These are phyloP conservation scores for Trichopus zeylanicus DNA, from an alignment of 116 monocot genomes.

Conservation along the genomic window DNA sequence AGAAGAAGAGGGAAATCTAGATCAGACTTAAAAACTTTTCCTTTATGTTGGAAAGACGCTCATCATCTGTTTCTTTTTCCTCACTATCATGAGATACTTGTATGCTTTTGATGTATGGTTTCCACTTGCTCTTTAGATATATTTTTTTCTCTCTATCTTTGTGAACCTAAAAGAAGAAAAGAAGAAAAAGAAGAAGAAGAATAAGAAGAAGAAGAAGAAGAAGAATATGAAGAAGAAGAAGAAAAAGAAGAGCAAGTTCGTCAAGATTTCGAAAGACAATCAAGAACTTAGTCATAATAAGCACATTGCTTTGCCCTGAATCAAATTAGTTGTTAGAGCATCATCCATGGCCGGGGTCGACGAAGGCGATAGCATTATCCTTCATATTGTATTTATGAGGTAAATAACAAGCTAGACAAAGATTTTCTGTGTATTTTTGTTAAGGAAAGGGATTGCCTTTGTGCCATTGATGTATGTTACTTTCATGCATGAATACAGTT, in stretches of 20 bases:
- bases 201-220: too few relatives aligned
- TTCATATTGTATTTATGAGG: too few relatives aligned
- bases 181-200: too few relatives aligned
- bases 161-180: neutral
- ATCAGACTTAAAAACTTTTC: neutral
- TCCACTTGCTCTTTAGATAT: neutral
- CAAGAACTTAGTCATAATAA: too few relatives aligned
- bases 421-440: too few relatives aligned
- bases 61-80: neutral
- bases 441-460: too few relatives aligned
- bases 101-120: neutral
- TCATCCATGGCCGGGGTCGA: neutral
- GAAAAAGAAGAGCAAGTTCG: too few relatives aligned
- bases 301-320: too few relatives aligned
- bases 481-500: neutral
- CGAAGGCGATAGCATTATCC: too few relatives aligned
- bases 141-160: neutral
- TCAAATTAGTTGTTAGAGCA: neutral
- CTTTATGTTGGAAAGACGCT: neutral
- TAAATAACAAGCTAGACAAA: too few relatives aligned
- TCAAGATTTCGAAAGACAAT: too few relatives aligned
- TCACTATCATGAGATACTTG: constrained; percentile 1
- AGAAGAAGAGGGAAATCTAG: neutral
- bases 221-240: too few relatives aligned
- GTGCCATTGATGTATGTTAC: neutral